These are phyloP conservation scores for Camptophora hylomeconis DNA, from an alignment of 2,329 filamentous ascomycete species.

Conservation along the genomic window DNA sequence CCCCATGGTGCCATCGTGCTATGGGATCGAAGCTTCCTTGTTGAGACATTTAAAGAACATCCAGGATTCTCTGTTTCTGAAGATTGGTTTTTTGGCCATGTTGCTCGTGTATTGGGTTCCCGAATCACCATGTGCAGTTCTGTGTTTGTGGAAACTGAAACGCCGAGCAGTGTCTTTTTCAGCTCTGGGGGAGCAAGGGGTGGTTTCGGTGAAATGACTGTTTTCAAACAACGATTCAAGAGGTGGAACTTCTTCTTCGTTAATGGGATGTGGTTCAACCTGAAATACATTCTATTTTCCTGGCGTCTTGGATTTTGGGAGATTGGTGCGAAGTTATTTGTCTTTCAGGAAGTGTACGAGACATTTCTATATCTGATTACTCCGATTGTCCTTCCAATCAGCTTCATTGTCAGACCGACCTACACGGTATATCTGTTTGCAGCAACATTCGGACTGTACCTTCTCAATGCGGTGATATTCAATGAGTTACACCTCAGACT, in stretches of 20 bases:
- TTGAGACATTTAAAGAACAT: slow-evolving; percentile 34
- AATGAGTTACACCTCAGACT: slow-evolving; percentile 35
- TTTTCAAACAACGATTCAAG: slow-evolving; percentile 38
- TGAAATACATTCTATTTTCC: slow-evolving; percentile 32
- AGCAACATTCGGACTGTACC: slow-evolving; percentile 30
- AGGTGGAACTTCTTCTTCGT: slow-evolving; percentile 43
- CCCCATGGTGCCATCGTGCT: slow-evolving; percentile 39
- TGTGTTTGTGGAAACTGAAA: slow-evolving; percentile 39
- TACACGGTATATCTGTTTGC: slow-evolving; percentile 29
- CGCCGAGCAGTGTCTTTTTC: slow-evolving; percentile 32
- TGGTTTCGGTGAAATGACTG: slow-evolving; percentile 40
- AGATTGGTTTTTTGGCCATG: slow-evolving; percentile 41
- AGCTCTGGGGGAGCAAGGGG: slow-evolving; percentile 28
- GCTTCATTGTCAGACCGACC: slow-evolving; percentile 28
- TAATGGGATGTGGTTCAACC: slow-evolving; percentile 35
- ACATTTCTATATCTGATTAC: slow-evolving; percentile 33
- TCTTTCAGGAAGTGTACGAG: slow-evolving; percentile 36
- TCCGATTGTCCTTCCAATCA: slow-evolving; percentile 34
- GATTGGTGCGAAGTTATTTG: slow-evolving; percentile 37
- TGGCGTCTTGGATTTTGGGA: slow-evolving; percentile 39
- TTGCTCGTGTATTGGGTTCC: slow-evolving; percentile 31
- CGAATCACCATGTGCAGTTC: slow-evolving; percentile 37
- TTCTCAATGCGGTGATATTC: slow-evolving; percentile 33
- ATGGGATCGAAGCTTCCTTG: slow-evolving; percentile 35
- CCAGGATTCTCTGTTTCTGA: slow-evolving; percentile 38